Evolutionary conservation across 139 green algal genomes (phyloP).

Genomic region (Chlamydomonas sp.): DNA sequence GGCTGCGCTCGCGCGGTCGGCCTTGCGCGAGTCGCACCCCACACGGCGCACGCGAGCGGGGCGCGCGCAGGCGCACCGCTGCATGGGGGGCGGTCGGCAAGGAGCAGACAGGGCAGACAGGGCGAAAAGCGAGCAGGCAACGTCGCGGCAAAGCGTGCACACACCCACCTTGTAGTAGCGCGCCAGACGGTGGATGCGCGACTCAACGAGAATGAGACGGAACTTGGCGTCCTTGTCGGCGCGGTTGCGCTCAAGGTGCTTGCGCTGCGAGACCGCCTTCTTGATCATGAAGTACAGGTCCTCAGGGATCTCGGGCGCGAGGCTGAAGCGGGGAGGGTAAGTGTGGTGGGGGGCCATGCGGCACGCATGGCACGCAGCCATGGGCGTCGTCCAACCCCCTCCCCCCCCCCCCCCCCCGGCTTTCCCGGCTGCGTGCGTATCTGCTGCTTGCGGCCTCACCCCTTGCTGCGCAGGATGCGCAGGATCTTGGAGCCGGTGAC

Average conservation of each 20-base stretch:
- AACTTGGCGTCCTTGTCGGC: constrained; percentile 80
- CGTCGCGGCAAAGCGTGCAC: neutral
- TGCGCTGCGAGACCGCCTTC: constrained; percentile 94
- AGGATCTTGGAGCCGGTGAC: constrained; percentile 84
- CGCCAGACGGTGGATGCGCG: constrained; percentile 94
- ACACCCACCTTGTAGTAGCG: constrained; percentile 92
- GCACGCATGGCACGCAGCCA: too few species aligned
- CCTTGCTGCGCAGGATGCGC: constrained; percentile 5
- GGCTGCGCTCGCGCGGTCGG: too few species aligned
- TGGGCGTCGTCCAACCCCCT: too few species aligned
- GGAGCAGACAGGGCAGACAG: neutral
- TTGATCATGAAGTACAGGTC: constrained; percentile 99
- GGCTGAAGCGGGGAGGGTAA: too few species aligned
- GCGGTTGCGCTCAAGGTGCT: constrained; percentile 97
- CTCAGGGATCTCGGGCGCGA: constrained; percentile 95
- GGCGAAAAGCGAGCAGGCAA: neutral
- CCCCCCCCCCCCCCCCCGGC: too few species aligned
- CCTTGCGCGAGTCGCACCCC: too few species aligned
- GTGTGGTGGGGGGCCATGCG: too few species aligned
- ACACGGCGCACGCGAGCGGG: neutral
- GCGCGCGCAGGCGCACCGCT: neutral
- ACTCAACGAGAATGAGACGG: constrained; percentile 86
- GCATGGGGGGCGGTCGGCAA: neutral
- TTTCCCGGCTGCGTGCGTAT: too few species aligned
- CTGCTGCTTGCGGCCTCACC: too few species aligned